Base-by-base conservation (phyloP, 352 stramenopile genomes). In the Lagenidium giganteum region DNA sequence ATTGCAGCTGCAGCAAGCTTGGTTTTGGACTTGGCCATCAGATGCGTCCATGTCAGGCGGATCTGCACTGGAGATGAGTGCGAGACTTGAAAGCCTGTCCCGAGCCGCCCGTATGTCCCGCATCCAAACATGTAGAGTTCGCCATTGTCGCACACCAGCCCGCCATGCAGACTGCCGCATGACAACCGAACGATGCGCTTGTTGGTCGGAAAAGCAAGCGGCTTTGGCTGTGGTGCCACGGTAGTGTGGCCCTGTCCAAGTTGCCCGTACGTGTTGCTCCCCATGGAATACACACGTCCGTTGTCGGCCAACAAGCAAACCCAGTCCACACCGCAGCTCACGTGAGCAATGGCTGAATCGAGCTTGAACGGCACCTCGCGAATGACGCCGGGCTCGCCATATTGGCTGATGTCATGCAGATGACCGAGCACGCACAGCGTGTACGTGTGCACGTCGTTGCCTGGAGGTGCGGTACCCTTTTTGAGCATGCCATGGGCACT, bases 81-180 rank as follows among this genome's bases (percentile, higher is more conserved):
- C 26, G 61, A 43, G 1, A 42, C 22, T 21, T 64, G 37, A 7
- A 51, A 54, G 0, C 76, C 70, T 4, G 63, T 71, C 2, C 76
- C 76, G 16, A 88, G 41, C 6, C 71, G 58, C 0, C 76, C 72
- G 37, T 88, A 87, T 14, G 67, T 64, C 2, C 66, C 68, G 41
- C 70, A 79, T 2, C 73, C 76, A 47, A 87, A 84, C 73, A 81
- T 89, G 34, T 78, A 89, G 0, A 89, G 42, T 42, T 55, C 53
- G 1, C 76, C 76, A 11, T 26, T 43, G 28, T 87, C 70, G n/a
- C 76, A 31, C 8, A 89, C 51, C 21, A 85, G 81, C 7, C 73
- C 76, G 21, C 76, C 76, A 20, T 89, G 76, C 0, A 38, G 32
- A 31, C 57, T 60, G 3, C 76, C 76, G 39, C 73, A 85, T 4